These are phyloP conservation scores for Phellinidium pouzarii DNA, from an alignment of 1,284 basidiomycete genomes.

Conservation along the genomic window DNA sequence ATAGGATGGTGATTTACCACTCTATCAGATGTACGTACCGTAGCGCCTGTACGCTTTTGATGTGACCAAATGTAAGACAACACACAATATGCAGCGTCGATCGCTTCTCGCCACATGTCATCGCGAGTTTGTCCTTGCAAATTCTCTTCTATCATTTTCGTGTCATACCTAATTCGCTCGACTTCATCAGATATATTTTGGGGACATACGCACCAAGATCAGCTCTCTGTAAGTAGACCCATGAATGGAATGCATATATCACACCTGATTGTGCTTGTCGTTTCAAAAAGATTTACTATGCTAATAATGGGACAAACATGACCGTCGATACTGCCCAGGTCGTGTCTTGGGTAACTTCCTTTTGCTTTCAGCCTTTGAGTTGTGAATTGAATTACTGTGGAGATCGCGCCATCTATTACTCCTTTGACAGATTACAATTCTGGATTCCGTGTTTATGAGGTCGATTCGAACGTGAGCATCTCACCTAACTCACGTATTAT, in stretches of 20 bases:
- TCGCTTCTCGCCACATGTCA: no score
- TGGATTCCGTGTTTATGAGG: constrained; percentile 74
- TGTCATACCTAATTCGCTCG: no score
- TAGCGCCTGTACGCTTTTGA: not conserved
- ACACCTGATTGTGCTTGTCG: not conserved
- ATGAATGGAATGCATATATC: not conserved
- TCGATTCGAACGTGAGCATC: constrained; percentile 57
- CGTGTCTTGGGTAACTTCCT: constrained; percentile 42
- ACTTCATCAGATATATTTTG: constrained; percentile 56
- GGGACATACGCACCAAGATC: constrained; percentile 79
- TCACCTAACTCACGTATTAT: not conserved
- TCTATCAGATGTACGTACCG: constrained; percentile 61
- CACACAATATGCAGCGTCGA: no score
- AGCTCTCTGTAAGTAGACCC: constrained; percentile 46
- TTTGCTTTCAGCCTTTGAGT: not conserved
- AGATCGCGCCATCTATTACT: constrained; percentile 65
- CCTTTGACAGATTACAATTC: constrained; percentile 71
- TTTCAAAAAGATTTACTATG: constrained; percentile 61
- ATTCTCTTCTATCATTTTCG: no score
- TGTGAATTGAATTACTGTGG: not conserved
- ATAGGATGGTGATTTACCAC: constrained; percentile 27
- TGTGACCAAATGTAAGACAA: constrained; percentile 23
- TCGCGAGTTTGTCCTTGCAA: no score
- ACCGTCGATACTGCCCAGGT: constrained; percentile 49
- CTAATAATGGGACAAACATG: constrained; percentile 62